Evolutionary conservation across 2,329 filamentous ascomycete species (phyloP).

Genomic region (Colletotrichum echinochloae): DNA sequence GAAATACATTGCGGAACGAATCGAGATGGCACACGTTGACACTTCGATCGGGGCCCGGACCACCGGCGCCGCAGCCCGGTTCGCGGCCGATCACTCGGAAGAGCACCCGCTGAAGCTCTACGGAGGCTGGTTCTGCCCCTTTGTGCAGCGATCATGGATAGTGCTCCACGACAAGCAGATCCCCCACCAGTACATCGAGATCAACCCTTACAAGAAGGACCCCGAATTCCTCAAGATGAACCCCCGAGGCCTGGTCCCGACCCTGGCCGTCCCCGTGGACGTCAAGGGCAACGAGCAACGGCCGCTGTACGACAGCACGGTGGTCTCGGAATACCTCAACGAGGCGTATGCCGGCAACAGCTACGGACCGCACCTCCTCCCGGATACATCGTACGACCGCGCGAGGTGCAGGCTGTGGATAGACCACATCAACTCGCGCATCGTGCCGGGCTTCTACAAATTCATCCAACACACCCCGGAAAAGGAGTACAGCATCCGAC

Average conservation of each 20-base stretch:
- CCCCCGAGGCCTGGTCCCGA: conserved; percentile 80
- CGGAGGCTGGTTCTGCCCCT: conserved; percentile 80
- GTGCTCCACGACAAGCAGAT: conserved; percentile 79
- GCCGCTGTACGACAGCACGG: conserved; percentile 77
- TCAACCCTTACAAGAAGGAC: conserved; percentile 83
- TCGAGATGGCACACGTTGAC: conserved; percentile 60
- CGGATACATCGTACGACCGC: conserved; percentile 71
- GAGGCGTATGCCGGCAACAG: conserved; percentile 70
- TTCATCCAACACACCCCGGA: conserved; percentile 66
- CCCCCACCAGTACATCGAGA: conserved; percentile 80
- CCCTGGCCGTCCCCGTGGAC: conserved; percentile 64
- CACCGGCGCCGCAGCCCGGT: conserved; percentile 61
- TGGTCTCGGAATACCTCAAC: conserved; percentile 82
- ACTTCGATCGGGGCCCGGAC: conserved; percentile 60
- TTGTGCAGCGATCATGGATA: conserved; percentile 79
- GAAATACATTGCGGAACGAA: not conserved
- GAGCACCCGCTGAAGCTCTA: conserved; percentile 73
- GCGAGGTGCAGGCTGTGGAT: conserved; percentile 79
- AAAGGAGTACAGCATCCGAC: conserved; percentile 61
- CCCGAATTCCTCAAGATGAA: conserved; percentile 77
- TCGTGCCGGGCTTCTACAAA: conserved; percentile 78
- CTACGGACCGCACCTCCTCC: conserved; percentile 65
- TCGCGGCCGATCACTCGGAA: conserved; percentile 59
- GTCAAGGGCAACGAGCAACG: conserved; percentile 54
- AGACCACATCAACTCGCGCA: conserved; percentile 75